Evolutionary conservation across 2,329 filamentous ascomycete genomes (phyloP).

Genomic region (Pyrenophora seminiperda): DNA sequence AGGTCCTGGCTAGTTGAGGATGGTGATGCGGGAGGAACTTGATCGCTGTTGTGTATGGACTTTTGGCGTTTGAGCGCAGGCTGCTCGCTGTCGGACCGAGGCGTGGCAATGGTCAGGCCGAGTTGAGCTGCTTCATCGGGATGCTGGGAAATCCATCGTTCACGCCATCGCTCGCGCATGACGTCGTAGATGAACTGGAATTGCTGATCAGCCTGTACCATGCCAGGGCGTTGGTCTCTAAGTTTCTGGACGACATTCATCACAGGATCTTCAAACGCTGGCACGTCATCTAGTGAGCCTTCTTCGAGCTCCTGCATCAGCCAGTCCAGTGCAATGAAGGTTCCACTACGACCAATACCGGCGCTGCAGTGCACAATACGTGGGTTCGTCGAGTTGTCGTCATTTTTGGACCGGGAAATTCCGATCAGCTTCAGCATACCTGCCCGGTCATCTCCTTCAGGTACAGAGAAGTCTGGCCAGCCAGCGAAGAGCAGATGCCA

Average conservation of each 20-base stretch:
- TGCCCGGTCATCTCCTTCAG: conserved; percentile 68
- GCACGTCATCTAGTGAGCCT: conserved; percentile 64
- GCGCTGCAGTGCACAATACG: conserved; percentile 77
- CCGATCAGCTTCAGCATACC: conserved; percentile 73
- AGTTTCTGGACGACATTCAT: conserved; percentile 79
- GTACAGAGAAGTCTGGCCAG: conserved; percentile 91
- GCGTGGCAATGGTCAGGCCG: conserved; percentile 19
- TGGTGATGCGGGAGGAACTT: conserved; percentile 5
- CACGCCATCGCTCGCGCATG: conserved; percentile 73
- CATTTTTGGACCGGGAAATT: conserved; percentile 66
- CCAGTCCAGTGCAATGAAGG: conserved; percentile 95
- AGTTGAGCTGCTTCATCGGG: conserved; percentile 36
- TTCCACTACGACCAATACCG: conserved; percentile 90
- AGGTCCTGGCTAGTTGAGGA: conserved; percentile 7
- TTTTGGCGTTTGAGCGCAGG: conserved; percentile 39
- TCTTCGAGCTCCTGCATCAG: conserved; percentile 80
- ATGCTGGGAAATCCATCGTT: conserved; percentile 49
- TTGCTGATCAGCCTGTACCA: conserved; percentile 91
- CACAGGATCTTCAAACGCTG: conserved; percentile 68
- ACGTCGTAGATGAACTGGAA: conserved; percentile 89
- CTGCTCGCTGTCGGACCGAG: conserved; percentile 23
- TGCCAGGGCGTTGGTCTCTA: conserved; percentile 85
- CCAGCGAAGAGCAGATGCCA: conserved; percentile 85
- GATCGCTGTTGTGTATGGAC: conserved; percentile 21
- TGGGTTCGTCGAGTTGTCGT: conserved; percentile 61